Conservation (phyloP, 495 filamentous ascomycete genomes). For the Aspergillus cristatus region DNA sequence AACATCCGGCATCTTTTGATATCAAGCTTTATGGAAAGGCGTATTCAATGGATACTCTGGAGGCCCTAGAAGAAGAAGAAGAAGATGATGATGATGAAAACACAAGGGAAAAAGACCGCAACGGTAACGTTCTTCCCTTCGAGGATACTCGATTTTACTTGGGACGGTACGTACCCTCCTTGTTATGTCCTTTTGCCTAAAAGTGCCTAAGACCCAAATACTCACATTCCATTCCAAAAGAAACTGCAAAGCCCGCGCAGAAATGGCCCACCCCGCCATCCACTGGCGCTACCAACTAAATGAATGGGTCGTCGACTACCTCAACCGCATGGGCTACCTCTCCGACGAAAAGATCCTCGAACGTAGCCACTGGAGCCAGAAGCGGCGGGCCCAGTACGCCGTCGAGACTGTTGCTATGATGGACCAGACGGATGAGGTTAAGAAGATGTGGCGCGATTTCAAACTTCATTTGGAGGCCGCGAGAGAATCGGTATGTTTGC, state of each 20-base stretch:
- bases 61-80: conserved; percentile 49
- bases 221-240: too few species aligned
- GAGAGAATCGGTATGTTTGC: conserved; percentile 32
- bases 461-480: conserved; percentile 48
- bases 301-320: conserved; percentile 55
- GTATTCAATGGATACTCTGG: conserved; percentile 61
- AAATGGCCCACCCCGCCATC: conserved; percentile 56
- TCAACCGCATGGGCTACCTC: conserved; percentile 46
- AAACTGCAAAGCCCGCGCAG: conserved; percentile 59
- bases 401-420: conserved; percentile 49
- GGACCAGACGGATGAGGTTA: conserved; percentile 45
- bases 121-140: conserved; percentile 24
- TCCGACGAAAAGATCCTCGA: conserved; percentile 43
- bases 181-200: background rate
- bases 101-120: conserved; percentile 25
- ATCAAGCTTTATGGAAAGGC: conserved; percentile 57
- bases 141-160: conserved; percentile 31
- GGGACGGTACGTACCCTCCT: conserved; percentile 25
- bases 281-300: conserved; percentile 74
- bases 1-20: conserved; percentile 54
- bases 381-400: conserved; percentile 43
- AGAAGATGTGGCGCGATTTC: conserved; percentile 49
- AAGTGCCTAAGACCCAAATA: background rate
- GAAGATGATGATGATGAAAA: conserved; percentile 30
- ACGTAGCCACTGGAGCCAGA: conserved; percentile 43